phyloP scores from a whole-genome alignment of 225 moss, liverwort and hornwort genomes.

The Pleurozium schreberi region DNA sequence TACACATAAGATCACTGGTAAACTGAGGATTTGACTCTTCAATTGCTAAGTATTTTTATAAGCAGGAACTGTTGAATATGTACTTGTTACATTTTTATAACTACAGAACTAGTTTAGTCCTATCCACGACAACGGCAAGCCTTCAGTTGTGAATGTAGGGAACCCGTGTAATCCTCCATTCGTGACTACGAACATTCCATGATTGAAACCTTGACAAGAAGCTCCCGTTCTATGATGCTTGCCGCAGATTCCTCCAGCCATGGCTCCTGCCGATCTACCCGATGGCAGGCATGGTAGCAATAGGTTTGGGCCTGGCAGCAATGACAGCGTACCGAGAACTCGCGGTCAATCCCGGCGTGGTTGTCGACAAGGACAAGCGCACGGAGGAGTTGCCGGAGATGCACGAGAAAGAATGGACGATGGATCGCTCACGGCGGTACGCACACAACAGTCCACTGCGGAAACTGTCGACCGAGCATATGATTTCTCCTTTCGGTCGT shows the following conservation, averaged over 20 bases:
- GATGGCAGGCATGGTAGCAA: conserved; percentile 40
- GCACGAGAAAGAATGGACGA: conserved; percentile 21
- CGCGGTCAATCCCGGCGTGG: conserved; percentile 19
- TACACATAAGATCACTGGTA: not conserved
- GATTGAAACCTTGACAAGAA: not conserved
- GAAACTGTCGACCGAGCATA: not conserved
- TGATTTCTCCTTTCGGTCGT: conserved; percentile 31
- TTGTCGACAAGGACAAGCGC: conserved; percentile 36
- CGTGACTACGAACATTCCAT: not conserved
- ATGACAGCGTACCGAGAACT: conserved; percentile 41
- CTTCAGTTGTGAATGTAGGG: not conserved
- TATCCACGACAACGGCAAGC: not conserved
- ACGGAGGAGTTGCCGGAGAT: conserved; percentile 21
- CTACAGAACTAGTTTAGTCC: not conserved
- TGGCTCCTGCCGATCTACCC: conserved; percentile 49
- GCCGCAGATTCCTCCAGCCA: conserved; percentile 27
- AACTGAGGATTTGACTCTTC: not conserved
- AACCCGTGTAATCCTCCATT: not conserved
- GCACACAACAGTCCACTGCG: conserved; percentile 25
- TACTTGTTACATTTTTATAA: not conserved
- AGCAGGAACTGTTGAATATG: not conserved
- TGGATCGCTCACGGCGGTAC: conserved; percentile 20
- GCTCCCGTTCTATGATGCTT: not conserved
- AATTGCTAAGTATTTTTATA: not conserved
- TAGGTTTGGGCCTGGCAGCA: conserved; percentile 6